Percentiles rank a stretch among this genome's conserved stretches.
Evolutionary conservation across 1,139 yeast species (phyloP).

Genomic region (Hemisphaericaspora xylofermentans): DNA sequence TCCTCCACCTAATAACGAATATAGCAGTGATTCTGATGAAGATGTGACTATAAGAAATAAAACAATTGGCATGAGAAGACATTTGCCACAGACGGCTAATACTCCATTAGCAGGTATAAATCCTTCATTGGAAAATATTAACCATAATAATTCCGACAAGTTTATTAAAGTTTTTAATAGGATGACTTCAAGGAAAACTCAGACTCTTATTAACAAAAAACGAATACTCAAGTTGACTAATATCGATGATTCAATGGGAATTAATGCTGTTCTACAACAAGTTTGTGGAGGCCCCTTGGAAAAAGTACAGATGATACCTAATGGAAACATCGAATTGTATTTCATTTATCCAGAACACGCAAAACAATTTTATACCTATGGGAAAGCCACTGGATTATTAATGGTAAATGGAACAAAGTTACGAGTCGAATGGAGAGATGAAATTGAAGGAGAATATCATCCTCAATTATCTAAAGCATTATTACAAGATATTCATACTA

Average conservation of each 20-base stretch:
- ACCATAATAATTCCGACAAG: conserved; percentile 9
- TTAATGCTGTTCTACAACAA: conserved; percentile 54
- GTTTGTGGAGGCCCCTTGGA: conserved; percentile 78
- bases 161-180: conserved; percentile 8
- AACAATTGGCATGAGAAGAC: conserved; percentile 2
- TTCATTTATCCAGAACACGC: conserved; percentile 61
- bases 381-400: conserved; percentile 54
- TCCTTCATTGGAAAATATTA: conserved; percentile 17
- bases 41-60: conserved; percentile 3
- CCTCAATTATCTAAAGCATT: conserved; percentile 28
- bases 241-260: conserved; percentile 30
- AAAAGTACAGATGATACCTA: conserved; percentile 28
- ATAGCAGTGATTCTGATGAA: conserved; percentile 6
- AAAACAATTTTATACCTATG: conserved; percentile 50
- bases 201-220: neutral
- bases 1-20: neutral
- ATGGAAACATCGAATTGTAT: conserved; percentile 44
- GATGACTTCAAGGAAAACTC: conserved; percentile 5
- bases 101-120: conserved; percentile 12
- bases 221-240: conserved; percentile 20
- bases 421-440: conserved; percentile 40
- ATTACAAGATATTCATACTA: conserved; percentile 26
- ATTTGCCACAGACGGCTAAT: neutral
- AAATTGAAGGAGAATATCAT: conserved; percentile 27
- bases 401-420: conserved; percentile 58